phyloP scores from a whole-genome alignment of 495 filamentous ascomycete species.

The Poronia punctata region DNA sequence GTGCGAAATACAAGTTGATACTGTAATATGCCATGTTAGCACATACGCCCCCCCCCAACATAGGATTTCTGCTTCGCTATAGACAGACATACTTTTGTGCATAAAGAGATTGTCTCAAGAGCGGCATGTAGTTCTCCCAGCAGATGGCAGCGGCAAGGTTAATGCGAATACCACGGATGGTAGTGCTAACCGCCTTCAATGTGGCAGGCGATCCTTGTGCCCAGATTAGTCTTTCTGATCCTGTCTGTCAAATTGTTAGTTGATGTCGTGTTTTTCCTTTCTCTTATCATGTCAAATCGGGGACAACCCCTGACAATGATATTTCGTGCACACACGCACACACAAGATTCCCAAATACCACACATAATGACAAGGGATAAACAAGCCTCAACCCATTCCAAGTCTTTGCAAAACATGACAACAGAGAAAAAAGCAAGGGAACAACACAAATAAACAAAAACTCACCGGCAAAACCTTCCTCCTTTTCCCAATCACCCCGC shows the following conservation, averaged over 20 bases:
- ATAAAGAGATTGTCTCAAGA: constrained; percentile 67
- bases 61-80: no score
- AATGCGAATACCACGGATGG: constrained; percentile 68
- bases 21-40: not conserved
- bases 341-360: no score
- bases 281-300: no score
- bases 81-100: constrained; percentile 66
- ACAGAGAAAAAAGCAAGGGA: not conserved
- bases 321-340: no score
- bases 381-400: not conserved
- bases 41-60: no score
- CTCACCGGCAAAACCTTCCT: constrained; percentile 84
- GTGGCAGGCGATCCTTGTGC: constrained; percentile 78
- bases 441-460: constrained; percentile 7
- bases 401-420: not conserved
- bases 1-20: constrained; percentile 87
- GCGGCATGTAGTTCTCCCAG: constrained; percentile 97
- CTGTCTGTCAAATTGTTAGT: constrained; percentile 48
- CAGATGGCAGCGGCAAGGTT: constrained; percentile 84
- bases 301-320: no score
- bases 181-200: constrained; percentile 72
- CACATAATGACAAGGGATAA: not conserved
- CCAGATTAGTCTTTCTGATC: constrained; percentile 78
- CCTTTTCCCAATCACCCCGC: constrained; percentile 75
- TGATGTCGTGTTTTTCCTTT: constrained; percentile 1